A percentile compares a stretch with the other conserved stretches of the same genome.
Conservation (phyloP, 2,329 filamentous ascomycete species). For the Graphilbum fragrans region DNA sequence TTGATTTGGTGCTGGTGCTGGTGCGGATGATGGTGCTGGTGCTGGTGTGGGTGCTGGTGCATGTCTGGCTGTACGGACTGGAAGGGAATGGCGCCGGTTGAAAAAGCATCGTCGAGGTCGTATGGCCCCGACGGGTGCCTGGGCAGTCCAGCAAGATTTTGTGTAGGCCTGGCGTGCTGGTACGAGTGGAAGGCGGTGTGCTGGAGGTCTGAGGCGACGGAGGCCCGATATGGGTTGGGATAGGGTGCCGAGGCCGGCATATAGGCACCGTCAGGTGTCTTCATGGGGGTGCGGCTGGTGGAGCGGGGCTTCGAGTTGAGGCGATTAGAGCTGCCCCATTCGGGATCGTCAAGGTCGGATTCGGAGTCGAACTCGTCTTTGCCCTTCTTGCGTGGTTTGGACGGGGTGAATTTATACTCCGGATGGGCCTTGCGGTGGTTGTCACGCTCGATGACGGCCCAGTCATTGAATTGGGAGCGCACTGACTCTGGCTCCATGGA, state of each 20-base stretch:
- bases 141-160: constrained; percentile 21
- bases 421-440: constrained; percentile 83
- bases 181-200: neutral
- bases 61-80: constrained; percentile 16
- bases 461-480: constrained; percentile 62
- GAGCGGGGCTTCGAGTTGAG: constrained; percentile 17
- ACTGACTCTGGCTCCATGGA: constrained; percentile 62
- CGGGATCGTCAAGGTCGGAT: constrained; percentile 26
- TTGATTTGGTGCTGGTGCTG: neutral
- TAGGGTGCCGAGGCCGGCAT: constrained; percentile 8
- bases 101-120: constrained; percentile 15
- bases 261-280: constrained; percentile 20
- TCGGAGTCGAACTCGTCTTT: constrained; percentile 26
- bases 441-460: constrained; percentile 67
- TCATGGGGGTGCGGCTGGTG: constrained; percentile 16
- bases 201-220: constrained; percentile 4
- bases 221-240: constrained; percentile 7
- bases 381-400: constrained; percentile 43
- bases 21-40: constrained; percentile 2
- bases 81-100: constrained; percentile 18
- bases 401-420: constrained; percentile 86
- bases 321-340: constrained; percentile 21
- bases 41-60: constrained; percentile 2
- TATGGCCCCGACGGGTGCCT: constrained; percentile 27
- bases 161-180: constrained; percentile 15